Evolutionary conservation across 805 yeast species (phyloP).

Genomic region (Saccharomycodes ludwigii): DNA sequence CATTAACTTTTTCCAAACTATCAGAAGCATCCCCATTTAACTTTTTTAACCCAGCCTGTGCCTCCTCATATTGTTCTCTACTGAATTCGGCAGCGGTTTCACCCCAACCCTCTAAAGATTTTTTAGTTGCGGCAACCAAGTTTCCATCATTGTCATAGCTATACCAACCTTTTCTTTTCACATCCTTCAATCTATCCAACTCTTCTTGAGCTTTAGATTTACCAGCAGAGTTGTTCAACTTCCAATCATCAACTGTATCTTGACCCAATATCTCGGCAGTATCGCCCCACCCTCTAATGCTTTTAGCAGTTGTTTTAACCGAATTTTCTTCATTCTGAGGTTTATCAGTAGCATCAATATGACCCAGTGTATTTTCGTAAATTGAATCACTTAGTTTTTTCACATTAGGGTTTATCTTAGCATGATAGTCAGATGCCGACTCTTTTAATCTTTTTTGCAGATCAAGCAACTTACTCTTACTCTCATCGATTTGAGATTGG

Average conservation of each 20-base stretch:
- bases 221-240: slow-evolving; percentile 12
- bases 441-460: slow-evolving; percentile 13
- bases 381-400: slow-evolving; percentile 1
- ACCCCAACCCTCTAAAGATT: slow-evolving; percentile 35
- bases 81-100: slow-evolving; percentile 32
- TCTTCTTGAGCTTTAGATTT: slow-evolving; percentile 23
- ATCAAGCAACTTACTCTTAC: slow-evolving; percentile 9
- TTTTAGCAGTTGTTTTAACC: slow-evolving; percentile 21
- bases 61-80: slow-evolving; percentile 28
- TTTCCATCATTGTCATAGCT: slow-evolving; percentile 19
- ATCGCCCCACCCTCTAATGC: slow-evolving; percentile 36
- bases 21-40: background rate
- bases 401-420: background rate
- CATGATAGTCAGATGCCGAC: slow-evolving; percentile 9
- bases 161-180: slow-evolving; percentile 26
- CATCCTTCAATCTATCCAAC: slow-evolving; percentile 23
- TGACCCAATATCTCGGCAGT: slow-evolving; percentile 28
- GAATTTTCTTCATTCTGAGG: slow-evolving; percentile 18
- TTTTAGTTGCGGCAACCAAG: slow-evolving; percentile 24
- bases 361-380: background rate
- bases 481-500: slow-evolving; percentile 10
- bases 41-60: slow-evolving; percentile 10
- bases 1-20: slow-evolving; percentile 21
- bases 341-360: background rate
- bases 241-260: slow-evolving; percentile 23